Conservation (phyloP, 208 protist genomes). For the Crithidia sp. region DNA sequence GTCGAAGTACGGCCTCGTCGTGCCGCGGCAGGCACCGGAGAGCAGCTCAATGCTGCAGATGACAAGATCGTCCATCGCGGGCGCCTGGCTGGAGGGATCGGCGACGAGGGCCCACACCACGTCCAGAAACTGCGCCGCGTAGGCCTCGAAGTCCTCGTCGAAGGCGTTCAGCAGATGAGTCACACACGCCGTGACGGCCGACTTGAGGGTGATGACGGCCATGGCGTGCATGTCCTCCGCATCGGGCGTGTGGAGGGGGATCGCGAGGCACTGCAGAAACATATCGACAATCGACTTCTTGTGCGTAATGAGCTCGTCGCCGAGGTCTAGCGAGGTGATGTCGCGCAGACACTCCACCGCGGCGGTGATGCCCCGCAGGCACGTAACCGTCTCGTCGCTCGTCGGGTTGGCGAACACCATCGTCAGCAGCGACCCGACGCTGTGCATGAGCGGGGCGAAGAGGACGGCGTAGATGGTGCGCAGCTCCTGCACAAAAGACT, state of each 20-base stretch:
- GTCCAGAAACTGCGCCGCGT: constrained; percentile 84
- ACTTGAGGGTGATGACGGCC: constrained; percentile 83
- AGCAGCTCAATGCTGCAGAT: constrained; percentile 92
- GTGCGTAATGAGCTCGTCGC: constrained; percentile 94
- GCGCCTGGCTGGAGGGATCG: constrained; percentile 40
- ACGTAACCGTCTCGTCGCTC: constrained; percentile 34
- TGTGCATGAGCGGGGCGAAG: constrained; percentile 35
- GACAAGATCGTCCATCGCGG: constrained; percentile 84
- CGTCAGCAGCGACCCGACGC: constrained; percentile 31
- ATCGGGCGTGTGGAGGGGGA: constrained; percentile 41
- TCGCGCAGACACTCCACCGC: constrained; percentile 84
- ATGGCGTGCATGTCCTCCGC: neutral
- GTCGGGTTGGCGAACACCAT: constrained; percentile 18
- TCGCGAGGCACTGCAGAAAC: constrained; percentile 60
- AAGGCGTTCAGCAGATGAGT: constrained; percentile 93
- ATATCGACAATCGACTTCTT: constrained; percentile 72
- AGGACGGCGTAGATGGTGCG: constrained; percentile 66
- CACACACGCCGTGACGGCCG: constrained; percentile 83
- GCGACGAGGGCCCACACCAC: constrained; percentile 90
- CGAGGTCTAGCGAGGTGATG: constrained; percentile 92
- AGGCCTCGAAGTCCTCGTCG: constrained; percentile 94
- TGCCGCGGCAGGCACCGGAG: constrained; percentile 76
- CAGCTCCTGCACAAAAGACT: constrained; percentile 65
- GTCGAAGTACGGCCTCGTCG: constrained; percentile 82
- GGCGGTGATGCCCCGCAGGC: constrained; percentile 46